These are phyloP conservation scores for Trypanosoma scelopori DNA, from an alignment of 208 protist species.

Conservation along the genomic window DNA sequence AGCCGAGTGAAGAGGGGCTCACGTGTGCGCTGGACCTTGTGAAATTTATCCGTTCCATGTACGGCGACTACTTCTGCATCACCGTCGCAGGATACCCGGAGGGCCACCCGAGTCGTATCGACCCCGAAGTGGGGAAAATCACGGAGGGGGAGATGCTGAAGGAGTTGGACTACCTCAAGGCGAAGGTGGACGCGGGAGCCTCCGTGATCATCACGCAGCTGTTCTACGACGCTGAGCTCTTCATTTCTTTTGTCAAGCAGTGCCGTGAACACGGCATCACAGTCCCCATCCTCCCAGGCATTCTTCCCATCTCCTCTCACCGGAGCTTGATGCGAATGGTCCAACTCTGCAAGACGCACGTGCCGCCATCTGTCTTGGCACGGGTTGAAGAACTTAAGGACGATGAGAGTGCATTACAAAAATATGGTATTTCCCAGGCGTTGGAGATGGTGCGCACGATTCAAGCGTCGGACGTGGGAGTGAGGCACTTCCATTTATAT, in stretches of 20 bases:
- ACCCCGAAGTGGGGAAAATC: conserved; percentile 37
- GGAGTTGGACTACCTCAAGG: conserved; percentile 92
- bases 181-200: conserved; percentile 96
- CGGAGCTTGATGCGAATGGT: conserved; percentile 65
- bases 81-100: conserved; percentile 93
- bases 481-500: conserved; percentile 81
- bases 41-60: conserved; percentile 86
- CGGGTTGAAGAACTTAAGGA: conserved; percentile 67
- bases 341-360: conserved; percentile 69
- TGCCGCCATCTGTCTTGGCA: conserved; percentile 46
- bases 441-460: conserved; percentile 61
- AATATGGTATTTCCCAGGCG: conserved; percentile 61
- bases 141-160: conserved; percentile 65
- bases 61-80: conserved; percentile 96
- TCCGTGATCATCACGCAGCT: conserved; percentile 97
- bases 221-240: conserved; percentile 94
- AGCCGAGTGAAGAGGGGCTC: conserved; percentile 72
- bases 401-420: conserved; percentile 46
- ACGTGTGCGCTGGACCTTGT: conserved; percentile 94
- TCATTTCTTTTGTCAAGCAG: conserved; percentile 88
- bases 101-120: conserved; percentile 75
- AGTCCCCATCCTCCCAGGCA: conserved; percentile 93
- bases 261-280: conserved; percentile 91
- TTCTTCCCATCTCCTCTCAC: conserved; percentile 92
- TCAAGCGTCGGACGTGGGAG: conserved; percentile 44